Evolutionary conservation across 1,284 basidiomycete genomes (phyloP), one percentile per base, ranked within the genome.

Genomic region (Paramarasmius palmivorus): DNA sequence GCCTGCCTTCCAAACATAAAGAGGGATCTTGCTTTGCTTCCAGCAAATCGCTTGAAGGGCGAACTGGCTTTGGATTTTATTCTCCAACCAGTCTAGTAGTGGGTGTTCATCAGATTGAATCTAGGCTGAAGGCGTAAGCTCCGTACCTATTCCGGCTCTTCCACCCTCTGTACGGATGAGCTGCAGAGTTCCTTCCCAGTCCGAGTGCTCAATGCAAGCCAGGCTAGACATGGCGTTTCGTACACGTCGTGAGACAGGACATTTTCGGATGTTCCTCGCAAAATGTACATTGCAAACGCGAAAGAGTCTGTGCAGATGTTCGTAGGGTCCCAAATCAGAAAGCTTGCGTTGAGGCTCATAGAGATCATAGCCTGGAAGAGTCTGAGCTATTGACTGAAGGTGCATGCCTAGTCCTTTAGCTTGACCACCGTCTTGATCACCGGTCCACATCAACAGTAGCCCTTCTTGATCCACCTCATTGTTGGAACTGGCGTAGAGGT

Each of bases 361-460:
- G 14, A 62, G 42, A 39, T 62, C 59, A 14, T 15, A 44, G 7
- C 49, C 20, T 14, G 51, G 50, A 14, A 51, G 14, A 17, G n/a
- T 14, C 37, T 29, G 19, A 17, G 63, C 63, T 7, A 59, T 15
- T 7, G 22, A 29, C 39, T 56, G 48, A 6, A 69, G 61, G 50
- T 66, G 47, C 2, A 65, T 41, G 0, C 65, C 65, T 15, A 68
- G 52, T 3, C 64, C 68, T 61, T 66, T 67, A 6, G 65, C 66
- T 52, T 68, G 65, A 3, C 68, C 64, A 6, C 57, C 46, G 41
- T 68, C 64, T 49, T 69, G 65, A 53, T 68, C 65, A 2, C 54
- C 63, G 12, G 55, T 48, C 40, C 59, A 58, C 4, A 61, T 60
- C 9, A 65, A 50, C 59, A 60, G 55, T 6, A 32, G 29, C 6